phyloP scores from a whole-genome alignment of 169 alveolate genomes.

The Cryptosporidium sp. region DNA sequence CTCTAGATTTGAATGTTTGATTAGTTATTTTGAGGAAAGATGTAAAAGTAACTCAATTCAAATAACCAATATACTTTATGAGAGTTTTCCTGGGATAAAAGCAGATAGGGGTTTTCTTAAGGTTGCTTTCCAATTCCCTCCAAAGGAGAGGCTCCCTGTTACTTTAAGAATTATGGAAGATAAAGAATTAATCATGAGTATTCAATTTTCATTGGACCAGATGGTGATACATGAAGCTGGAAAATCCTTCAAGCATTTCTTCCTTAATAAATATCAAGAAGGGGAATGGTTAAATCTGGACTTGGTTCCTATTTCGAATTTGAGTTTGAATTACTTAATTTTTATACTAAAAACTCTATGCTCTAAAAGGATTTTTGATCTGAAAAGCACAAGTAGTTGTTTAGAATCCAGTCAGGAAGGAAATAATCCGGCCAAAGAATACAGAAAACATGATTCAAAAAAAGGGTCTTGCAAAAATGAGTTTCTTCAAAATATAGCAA shows the following conservation, averaged over 20 bases:
- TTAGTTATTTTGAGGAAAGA: conserved; percentile 31
- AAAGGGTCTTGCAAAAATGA: neutral
- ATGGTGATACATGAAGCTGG: neutral
- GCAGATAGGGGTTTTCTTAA: conserved; percentile 36
- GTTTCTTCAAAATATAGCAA: conserved; percentile 5
- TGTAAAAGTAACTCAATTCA: conserved; percentile 45
- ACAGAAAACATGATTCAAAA: neutral
- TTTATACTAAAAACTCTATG: neutral
- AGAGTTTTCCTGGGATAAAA: neutral
- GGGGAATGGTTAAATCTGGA: conserved; percentile 65
- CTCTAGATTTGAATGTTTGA: conserved; percentile 7
- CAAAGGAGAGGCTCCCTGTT: conserved; percentile 28
- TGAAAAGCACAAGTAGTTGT: neutral
- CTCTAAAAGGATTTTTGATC: neutral
- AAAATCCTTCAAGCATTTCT: neutral
- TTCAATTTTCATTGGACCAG: conserved; percentile 13
- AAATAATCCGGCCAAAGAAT: neutral
- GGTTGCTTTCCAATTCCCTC: conserved; percentile 64
- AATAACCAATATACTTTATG: neutral
- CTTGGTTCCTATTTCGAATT: conserved; percentile 18
- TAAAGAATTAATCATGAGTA: neutral
- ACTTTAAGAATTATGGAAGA: neutral
- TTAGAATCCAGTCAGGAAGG: neutral
- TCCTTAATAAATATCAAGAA: conserved; percentile 8
- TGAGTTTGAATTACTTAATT: neutral